These are phyloP conservation scores for Kwoniella dejecticola DNA, from an alignment of 768 basidiomycete genomes.

Conservation along the genomic window DNA sequence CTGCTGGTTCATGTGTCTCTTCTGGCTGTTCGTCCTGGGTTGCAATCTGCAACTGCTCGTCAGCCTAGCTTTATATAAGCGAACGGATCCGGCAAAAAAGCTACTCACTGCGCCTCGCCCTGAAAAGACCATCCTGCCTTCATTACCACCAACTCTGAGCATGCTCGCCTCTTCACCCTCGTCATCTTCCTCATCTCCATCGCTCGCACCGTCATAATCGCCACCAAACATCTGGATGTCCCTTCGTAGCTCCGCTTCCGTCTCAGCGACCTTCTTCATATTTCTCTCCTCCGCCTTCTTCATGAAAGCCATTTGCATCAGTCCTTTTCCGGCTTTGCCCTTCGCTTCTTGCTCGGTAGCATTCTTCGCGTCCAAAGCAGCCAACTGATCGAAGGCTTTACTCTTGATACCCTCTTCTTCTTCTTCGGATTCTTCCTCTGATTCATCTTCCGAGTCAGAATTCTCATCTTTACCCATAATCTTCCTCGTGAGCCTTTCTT, in stretches of 20 bases:
- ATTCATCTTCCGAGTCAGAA: slow-evolving; percentile 56
- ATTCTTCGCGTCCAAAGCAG: slow-evolving; percentile 58
- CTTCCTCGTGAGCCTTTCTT: slow-evolving; percentile 74
- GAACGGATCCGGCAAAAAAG: neutral
- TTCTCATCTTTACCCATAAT: slow-evolving; percentile 61
- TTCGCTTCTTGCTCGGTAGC: slow-evolving; percentile 51
- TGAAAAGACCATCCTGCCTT: slow-evolving; percentile 57
- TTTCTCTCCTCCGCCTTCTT: slow-evolving; percentile 79
- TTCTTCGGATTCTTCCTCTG: slow-evolving; percentile 58
- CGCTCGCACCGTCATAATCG: slow-evolving; percentile 50
- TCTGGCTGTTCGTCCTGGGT: neutral
- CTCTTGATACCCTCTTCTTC: slow-evolving; percentile 64
- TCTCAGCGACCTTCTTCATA: slow-evolving; percentile 62
- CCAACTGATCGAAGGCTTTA: slow-evolving; percentile 76
- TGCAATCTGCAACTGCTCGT: neutral
- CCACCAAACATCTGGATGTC: slow-evolving; percentile 64
- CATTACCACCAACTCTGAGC: slow-evolving; percentile 55
- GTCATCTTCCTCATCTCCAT: slow-evolving; percentile 49
- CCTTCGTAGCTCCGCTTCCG: slow-evolving; percentile 71
- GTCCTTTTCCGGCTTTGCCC: slow-evolving; percentile 61
- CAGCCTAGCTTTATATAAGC: neutral
- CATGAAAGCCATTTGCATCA: slow-evolving; percentile 99
- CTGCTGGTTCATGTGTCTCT: slow-evolving; percentile 7
- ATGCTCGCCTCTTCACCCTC: slow-evolving; percentile 32
- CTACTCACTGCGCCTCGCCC: slow-evolving; percentile 30